Evolutionary conservation across 768 basidiomycete species (phyloP), one percentile per base, ranked within the genome.

Genomic region (Tylopilus balloui): DNA sequence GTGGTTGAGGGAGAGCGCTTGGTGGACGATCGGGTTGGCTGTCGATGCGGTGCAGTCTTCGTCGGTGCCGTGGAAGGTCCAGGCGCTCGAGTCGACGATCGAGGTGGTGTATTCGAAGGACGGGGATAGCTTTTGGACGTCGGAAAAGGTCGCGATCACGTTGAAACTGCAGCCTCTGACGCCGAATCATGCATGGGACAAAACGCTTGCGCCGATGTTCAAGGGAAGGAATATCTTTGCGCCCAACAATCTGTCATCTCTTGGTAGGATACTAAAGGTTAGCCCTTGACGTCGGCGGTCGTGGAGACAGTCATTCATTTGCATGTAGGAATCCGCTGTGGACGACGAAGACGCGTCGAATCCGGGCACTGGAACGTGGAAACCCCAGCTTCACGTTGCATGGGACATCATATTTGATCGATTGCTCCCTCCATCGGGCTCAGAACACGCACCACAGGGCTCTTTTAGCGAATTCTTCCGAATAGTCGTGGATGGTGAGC

Each of bases 391-490:
- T 36, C 95, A 96, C 64, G 93, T 90, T 64, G 88, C 85, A 20
- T 99, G 95, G 95, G 80, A 83, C 52, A 71, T 84, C 50, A 78
- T 98, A 41, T 70, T 97, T 28, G 86, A 93, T 53, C 75, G 75
- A 41, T 80, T 92, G 43, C 77, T 94, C 47, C 77, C 81, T 12
- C 66, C 68, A 17, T 66, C 74, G 1, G 68, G 71, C 53, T 66
- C 70, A 27, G 54, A 60, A 41, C 60, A 61, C 14, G 50, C 20
- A 28, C 47, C 56, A 4, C 79, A 76, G 57, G 81, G 83, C 4
- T 79, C 84, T 6, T 91, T 96, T 67, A 83, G 84, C 46, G 94
- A 96, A 52, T 96, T 98, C 70, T 99, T 90, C 74, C 75, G 83
- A 37, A 73, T 91, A 17, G 88, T 88, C 10, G 92, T 98, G 14